phyloP scores from a whole-genome alignment of 139 green algal genomes.

The Volvox reticuliferus region DNA sequence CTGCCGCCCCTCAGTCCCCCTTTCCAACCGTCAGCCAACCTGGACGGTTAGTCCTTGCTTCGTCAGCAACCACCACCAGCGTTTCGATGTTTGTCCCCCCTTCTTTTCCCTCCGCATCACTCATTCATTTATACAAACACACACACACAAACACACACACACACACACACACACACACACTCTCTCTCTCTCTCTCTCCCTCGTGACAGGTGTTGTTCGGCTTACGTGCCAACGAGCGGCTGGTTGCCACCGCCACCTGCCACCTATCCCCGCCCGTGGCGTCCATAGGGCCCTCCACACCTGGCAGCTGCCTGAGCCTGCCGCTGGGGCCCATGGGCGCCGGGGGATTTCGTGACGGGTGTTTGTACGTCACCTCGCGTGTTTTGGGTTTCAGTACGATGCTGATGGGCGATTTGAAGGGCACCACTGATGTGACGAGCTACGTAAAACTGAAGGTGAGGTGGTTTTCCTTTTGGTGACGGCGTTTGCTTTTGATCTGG shows the following conservation, averaged over 20 bases:
- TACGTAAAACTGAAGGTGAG: constrained; percentile 43
- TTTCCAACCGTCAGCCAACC: too few species aligned
- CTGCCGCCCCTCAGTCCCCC: too few species aligned
- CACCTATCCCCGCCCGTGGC: neutral
- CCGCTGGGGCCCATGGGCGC: neutral
- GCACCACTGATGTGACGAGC: constrained; percentile 49
- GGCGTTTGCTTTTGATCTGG: neutral
- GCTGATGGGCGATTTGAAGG: constrained; percentile 49
- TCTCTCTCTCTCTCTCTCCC: too few species aligned
- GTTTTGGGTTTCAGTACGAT: constrained; percentile 55
- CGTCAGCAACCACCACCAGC: too few species aligned
- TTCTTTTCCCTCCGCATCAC: too few species aligned
- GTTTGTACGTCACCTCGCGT: constrained; percentile 30
- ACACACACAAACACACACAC: too few species aligned
- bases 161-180: too few species aligned
- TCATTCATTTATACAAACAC: too few species aligned
- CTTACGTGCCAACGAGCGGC: constrained; percentile 41
- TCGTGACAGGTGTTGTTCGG: constrained; percentile 54
- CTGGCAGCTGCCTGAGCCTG: neutral
- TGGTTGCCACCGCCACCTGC: constrained; percentile 34
- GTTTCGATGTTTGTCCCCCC: too few species aligned
- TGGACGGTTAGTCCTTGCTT: too few species aligned
- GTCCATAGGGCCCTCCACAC: neutral
- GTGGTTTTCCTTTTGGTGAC: too few species aligned
- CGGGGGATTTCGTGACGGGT: constrained; percentile 3